Percentiles rank a stretch among this genome's conserved stretches.
phyloP scores from a whole-genome alignment of 1,284 basidiomycete genomes.

The Malassezia vespertilionis region DNA sequence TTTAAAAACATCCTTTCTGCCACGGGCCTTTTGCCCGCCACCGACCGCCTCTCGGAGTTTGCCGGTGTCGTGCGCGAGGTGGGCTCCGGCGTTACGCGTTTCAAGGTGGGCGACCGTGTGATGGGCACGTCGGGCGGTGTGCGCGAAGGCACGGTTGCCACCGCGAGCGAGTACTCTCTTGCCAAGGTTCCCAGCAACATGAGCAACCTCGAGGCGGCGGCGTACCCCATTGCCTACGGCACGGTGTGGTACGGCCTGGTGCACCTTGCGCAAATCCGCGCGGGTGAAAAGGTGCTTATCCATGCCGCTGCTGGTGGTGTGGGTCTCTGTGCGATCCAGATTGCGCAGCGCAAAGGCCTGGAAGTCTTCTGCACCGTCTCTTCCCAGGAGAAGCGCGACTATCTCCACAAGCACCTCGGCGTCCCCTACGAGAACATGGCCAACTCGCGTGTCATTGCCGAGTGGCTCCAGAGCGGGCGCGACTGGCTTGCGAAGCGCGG shows the following conservation, averaged over 20 bases:
- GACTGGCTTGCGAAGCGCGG: conserved; percentile 18
- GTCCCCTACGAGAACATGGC: conserved; percentile 21
- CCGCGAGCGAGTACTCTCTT: conserved; percentile 54
- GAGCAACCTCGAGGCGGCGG: conserved; percentile 60
- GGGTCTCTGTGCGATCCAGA: conserved; percentile 47
- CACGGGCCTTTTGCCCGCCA: conserved; percentile 16
- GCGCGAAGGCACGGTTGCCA: conserved; percentile 15
- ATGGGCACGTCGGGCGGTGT: conserved; percentile 49
- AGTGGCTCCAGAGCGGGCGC: conserved; percentile 12
- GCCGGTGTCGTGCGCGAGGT: conserved; percentile 65
- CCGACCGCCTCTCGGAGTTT: conserved; percentile 52
- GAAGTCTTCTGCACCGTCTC: conserved; percentile 19
- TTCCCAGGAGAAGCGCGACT: conserved; percentile 19
- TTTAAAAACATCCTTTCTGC: conserved; percentile 20
- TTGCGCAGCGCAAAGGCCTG: conserved; percentile 16
- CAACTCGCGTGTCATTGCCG: conserved; percentile 16
- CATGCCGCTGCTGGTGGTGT: conserved; percentile 82
- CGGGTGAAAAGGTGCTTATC: conserved; percentile 61
- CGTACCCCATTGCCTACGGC: conserved; percentile 40
- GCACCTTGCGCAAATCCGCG: conserved; percentile 65
- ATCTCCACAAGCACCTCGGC: conserved; percentile 19
- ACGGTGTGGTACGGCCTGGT: conserved; percentile 68
- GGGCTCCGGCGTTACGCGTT: conserved; percentile 44
- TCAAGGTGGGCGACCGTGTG: conserved; percentile 57
- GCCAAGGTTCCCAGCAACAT: conserved; percentile 54